A percentile compares a stretch with the other conserved stretches of the same genome.
These are phyloP conservation scores for Psophocarpus tetragonolobus DNA, from an alignment of 306 rosid species.

Conservation along the genomic window DNA sequence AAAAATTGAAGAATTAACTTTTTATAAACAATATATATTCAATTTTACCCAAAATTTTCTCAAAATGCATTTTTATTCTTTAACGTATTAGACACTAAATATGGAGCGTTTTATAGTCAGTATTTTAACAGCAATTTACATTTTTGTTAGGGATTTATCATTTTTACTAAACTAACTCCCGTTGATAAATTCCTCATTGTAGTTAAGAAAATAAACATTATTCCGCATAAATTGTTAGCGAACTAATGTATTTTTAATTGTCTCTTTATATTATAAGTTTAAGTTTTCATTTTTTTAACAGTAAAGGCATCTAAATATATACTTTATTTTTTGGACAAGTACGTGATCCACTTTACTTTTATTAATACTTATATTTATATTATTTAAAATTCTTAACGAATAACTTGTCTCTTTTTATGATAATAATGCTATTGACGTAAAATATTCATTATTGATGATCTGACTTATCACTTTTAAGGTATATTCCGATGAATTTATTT, in stretches of 20 bases:
- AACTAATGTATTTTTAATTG: neutral
- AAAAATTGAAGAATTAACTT: neutral
- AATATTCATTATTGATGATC: no score
- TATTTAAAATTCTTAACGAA: neutral
- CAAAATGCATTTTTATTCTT: neutral
- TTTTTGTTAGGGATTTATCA: neutral
- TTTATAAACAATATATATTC: slow-evolving; percentile 9
- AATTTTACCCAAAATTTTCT: slow-evolving; percentile 37
- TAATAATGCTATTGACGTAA: neutral
- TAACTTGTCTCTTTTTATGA: neutral
- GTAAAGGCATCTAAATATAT: neutral
- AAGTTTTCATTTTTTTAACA: neutral
- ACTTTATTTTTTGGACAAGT: neutral
- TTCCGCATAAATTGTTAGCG: neutral
- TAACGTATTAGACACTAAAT: neutral
- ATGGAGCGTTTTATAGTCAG: neutral
- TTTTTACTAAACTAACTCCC: neutral
- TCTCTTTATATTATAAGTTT: neutral
- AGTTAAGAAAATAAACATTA: neutral
- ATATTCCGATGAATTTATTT: no score
- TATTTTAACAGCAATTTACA: neutral
- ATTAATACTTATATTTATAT: neutral
- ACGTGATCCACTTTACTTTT: neutral
- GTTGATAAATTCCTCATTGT: neutral
- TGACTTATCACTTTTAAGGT: no score